Evolutionary conservation across 495 filamentous ascomycete species (phyloP).

Genomic region (Durotheca rogersii): DNA sequence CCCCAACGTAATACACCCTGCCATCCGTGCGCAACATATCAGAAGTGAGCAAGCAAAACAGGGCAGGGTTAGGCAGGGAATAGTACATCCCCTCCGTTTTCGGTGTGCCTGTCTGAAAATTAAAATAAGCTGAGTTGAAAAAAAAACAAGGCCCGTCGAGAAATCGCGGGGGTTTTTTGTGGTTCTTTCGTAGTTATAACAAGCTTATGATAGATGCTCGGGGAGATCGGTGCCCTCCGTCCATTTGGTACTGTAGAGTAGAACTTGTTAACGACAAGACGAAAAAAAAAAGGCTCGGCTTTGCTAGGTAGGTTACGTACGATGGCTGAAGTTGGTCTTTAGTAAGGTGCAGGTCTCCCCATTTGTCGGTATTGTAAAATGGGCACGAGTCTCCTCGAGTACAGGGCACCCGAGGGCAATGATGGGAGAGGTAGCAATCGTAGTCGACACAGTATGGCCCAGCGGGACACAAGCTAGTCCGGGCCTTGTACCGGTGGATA

Average conservation of each 20-base stretch:
- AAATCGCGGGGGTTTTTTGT: slow-evolving; percentile 16
- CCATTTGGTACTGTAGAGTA: slow-evolving; percentile 27
- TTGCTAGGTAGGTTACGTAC: slow-evolving; percentile 18
- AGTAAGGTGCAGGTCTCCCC: slow-evolving; percentile 33
- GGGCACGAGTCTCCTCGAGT: slow-evolving; percentile 29
- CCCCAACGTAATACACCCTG: too few relatives aligned
- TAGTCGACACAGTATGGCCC: slow-evolving; percentile 35
- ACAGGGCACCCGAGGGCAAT: slow-evolving; percentile 31
- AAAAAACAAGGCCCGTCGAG: slow-evolving; percentile 9
- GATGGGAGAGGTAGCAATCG: slow-evolving; percentile 38
- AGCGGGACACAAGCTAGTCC: slow-evolving; percentile 35
- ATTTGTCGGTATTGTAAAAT: slow-evolving; percentile 32
- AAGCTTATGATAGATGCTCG: slow-evolving; percentile 17
- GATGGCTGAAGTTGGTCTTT: slow-evolving; percentile 33
- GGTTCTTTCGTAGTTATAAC: not conserved
- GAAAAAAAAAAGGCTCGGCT: not conserved
- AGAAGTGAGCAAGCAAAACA: too few relatives aligned
- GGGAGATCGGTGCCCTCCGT: slow-evolving; percentile 31
- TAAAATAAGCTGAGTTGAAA: slow-evolving; percentile 18
- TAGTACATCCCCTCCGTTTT: too few relatives aligned
- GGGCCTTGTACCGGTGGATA: slow-evolving; percentile 38
- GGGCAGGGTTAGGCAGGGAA: too few relatives aligned
- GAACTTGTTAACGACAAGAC: not conserved
- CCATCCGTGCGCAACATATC: too few relatives aligned
- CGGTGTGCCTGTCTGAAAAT: slow-evolving; percentile 11